These are phyloP conservation scores for Endotrypanum monterogeii DNA, from an alignment of 208 protist species.

Conservation along the genomic window DNA sequence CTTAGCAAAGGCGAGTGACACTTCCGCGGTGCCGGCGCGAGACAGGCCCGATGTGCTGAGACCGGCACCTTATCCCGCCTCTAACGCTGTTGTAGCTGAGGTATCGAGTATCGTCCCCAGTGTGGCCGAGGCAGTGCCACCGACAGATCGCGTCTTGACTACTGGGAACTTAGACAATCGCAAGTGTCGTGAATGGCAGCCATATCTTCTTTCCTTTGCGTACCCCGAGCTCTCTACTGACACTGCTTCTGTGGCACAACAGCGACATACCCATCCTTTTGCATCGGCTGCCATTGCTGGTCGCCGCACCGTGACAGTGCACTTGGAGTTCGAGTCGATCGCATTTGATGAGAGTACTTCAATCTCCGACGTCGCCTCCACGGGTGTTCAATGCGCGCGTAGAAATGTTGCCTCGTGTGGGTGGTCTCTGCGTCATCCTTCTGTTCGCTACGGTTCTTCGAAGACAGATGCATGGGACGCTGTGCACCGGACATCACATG, in stretches of 20 bases:
- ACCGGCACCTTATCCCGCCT: background rate
- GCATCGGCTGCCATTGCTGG: background rate
- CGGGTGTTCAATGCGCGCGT: conserved; percentile 2
- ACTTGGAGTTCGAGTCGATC: background rate
- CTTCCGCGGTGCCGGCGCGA: background rate
- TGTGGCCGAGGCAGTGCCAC: background rate
- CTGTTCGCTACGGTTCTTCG: background rate
- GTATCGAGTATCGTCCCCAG: background rate
- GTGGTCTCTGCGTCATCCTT: background rate
- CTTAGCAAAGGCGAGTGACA: background rate
- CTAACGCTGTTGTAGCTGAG: background rate
- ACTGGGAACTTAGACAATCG: background rate
- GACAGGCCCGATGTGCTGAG: background rate
- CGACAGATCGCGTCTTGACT: background rate
- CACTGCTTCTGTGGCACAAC: background rate
- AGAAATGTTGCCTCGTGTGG: conserved; percentile 14
- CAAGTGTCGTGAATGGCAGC: conserved; percentile 1
- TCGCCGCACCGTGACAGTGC: background rate
- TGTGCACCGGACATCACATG: conserved; percentile 1
- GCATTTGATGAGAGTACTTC: background rate
- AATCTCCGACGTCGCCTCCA: background rate
- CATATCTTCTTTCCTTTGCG: conserved; percentile 6
- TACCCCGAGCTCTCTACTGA: background rate
- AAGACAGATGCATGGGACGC: background rate
- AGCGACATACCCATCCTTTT: background rate